A percentile compares a stretch with the other conserved stretches of the same genome.
Conservation (phyloP, 805 yeast genomes). For the Ogataea neopini region DNA sequence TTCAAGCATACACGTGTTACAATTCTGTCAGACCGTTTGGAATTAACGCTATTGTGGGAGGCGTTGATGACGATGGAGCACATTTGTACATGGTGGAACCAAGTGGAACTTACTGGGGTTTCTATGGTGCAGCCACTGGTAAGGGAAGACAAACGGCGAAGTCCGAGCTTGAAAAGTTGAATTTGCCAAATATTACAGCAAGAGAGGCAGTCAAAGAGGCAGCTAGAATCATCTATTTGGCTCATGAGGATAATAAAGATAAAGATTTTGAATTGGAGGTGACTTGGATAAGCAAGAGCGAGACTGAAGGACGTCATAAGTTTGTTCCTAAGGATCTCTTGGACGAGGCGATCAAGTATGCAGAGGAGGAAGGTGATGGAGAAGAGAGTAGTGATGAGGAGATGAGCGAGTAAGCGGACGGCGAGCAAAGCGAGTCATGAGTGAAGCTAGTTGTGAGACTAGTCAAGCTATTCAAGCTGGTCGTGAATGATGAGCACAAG, state of each 20-base stretch:
- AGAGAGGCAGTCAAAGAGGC: slow-evolving; percentile 90
- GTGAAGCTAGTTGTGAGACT: background rate
- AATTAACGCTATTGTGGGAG: slow-evolving; percentile 88
- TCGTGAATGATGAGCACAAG: background rate
- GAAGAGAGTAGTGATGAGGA: slow-evolving; percentile 45
- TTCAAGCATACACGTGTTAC: slow-evolving; percentile 93
- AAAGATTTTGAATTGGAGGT: slow-evolving; percentile 95
- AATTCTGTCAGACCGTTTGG: slow-evolving; percentile 99
- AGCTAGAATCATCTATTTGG: slow-evolving; percentile 87
- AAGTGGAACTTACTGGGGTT: slow-evolving; percentile 97
- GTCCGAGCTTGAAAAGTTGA: slow-evolving; percentile 90
- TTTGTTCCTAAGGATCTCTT: slow-evolving; percentile 77
- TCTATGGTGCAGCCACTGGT: slow-evolving; percentile 95
- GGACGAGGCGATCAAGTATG: slow-evolving; percentile 79
- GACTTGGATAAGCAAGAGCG: slow-evolving; percentile 79
- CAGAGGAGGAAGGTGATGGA: slow-evolving; percentile 79
- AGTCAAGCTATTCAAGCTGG: background rate
- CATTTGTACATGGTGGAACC: slow-evolving; percentile 98
- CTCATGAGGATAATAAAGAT: slow-evolving; percentile 97
- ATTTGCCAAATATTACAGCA: slow-evolving; percentile 65
- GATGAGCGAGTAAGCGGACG: slow-evolving; percentile 33
- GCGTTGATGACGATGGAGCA: slow-evolving; percentile 80
- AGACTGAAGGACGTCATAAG: slow-evolving; percentile 78
- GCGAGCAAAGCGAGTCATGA: background rate
- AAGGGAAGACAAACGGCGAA: slow-evolving; percentile 98